phyloP scores from a whole-genome alignment of 2,329 filamentous ascomycete species.

The Pseudocercospora eumusae region DNA sequence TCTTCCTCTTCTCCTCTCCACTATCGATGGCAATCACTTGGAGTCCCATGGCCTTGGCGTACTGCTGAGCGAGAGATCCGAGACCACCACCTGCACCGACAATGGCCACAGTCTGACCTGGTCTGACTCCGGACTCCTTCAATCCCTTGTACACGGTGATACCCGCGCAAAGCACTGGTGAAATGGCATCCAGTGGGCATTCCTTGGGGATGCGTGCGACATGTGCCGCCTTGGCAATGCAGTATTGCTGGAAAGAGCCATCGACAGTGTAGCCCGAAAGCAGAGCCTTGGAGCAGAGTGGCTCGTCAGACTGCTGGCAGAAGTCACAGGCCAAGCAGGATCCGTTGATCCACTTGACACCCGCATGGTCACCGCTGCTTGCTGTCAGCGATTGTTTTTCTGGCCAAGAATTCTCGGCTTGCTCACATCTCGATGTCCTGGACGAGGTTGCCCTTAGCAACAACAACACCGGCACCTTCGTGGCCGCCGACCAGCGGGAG shows the following conservation, averaged over 20 bases:
- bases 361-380: constrained; percentile 70
- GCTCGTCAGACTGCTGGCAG: constrained; percentile 79
- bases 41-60: constrained; percentile 87
- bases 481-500: constrained; percentile 81
- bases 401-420: neutral
- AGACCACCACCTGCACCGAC: constrained; percentile 85
- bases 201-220: constrained; percentile 79
- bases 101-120: constrained; percentile 78
- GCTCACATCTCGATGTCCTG: constrained; percentile 66
- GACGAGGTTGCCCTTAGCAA: constrained; percentile 75
- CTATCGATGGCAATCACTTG: constrained; percentile 78
- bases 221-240: constrained; percentile 81
- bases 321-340: constrained; percentile 80
- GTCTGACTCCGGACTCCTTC: constrained; percentile 74
- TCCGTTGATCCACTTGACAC: constrained; percentile 90
- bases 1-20: constrained; percentile 75
- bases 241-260: constrained; percentile 91
- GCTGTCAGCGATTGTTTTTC: constrained; percentile 10
- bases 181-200: constrained; percentile 71
- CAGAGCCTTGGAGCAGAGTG: constrained; percentile 71
- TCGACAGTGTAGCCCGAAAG: constrained; percentile 93
- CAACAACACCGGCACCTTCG: constrained; percentile 78
- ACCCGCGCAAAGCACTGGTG: constrained; percentile 74
- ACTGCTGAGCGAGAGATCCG: constrained; percentile 78
- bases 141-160: constrained; percentile 90